Percentiles rank a stretch among this genome's conserved stretches.
Conservation (phyloP, 192 early-diverging fungal species). For the Mortierella hygrophila region DNA sequence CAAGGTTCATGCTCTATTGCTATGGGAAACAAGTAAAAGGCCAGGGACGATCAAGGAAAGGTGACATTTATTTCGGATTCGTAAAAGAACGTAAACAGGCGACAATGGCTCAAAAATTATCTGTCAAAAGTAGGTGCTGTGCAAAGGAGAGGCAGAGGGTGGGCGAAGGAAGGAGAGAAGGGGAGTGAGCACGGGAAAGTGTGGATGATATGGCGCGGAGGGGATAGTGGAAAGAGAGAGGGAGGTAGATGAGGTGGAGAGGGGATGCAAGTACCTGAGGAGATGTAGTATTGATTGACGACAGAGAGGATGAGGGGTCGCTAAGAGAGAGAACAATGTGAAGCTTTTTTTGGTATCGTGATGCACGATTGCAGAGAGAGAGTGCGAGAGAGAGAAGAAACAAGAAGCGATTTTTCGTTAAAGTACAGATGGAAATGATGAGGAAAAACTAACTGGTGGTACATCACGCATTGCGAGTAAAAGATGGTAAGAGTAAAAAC, state of each 20-base stretch:
- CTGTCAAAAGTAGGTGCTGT: no score
- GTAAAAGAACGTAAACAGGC: no score
- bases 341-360: background rate
- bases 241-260: background rate
- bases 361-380: background rate
- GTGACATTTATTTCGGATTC: no score
- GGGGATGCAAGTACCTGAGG: background rate
- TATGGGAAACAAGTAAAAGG: no score
- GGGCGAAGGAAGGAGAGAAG: background rate
- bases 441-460: background rate
- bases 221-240: background rate
- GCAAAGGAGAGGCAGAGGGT: background rate
- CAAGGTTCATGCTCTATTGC: no score
- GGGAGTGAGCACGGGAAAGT: background rate
- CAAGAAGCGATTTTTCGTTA: slow-evolving; percentile 3
- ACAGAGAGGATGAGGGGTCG: background rate
- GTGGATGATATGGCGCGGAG: background rate
- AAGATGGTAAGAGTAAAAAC: background rate
- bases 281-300: background rate
- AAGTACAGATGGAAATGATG: background rate
- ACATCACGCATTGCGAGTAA: slow-evolving; percentile 1
- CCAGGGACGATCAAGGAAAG: no score
- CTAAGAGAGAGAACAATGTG: background rate
- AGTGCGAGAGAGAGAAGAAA: background rate
- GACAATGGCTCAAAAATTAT: no score